Evolutionary conservation across 1,284 basidiomycete species (phyloP), one percentile per base, ranked within the genome.

Genomic region (Ganoderma lingzhi): DNA sequence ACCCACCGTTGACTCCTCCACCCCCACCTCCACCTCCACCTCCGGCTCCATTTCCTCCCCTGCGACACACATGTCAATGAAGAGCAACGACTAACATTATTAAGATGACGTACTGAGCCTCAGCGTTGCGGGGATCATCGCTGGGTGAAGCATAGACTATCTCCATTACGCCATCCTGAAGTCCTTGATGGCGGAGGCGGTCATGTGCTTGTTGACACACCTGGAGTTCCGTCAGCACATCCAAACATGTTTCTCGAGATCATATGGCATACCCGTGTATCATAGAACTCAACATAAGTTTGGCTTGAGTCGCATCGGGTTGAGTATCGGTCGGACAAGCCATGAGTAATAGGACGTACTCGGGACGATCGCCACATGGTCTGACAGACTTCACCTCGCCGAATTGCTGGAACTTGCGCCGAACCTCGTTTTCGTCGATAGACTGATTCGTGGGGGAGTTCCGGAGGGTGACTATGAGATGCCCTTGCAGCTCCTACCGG

Each of bases 141-240:
- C 82, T 83, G 73, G 98, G 96, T 92, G 96, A 98, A n/a, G 93
- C 92, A 75, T 93, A 96, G 2, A 89, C 85, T 63, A 99, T 89
- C 61, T 96, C 93, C 87, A 98, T 92, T 0, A 92, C 87, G 19
- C 97, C 96, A 74, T 96, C 96, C 77, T 94, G 90, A 68, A 96
- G 86, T 1, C 88, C 84, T 79, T 93, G 88, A 66, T 93, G 91
- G 61, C 93, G 86, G 76, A 98, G 84, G 41, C 89, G 85, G 75
- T 98, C 94, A 74, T 90, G 90, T 0, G 97, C 94, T 74, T 93
- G 89, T 44, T 89, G 90, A 70, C 90, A 93, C 59, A 89, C 91
- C 93, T 91, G 69, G 61, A 32, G 56, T 5, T 14, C 8, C 12
- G 28, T 63, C 10, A 69, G 37, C 23, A n/a, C 15, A 44, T 55